Evolutionary conservation across 331 rosid genomes (phyloP).

Genomic region (Malus hybrid): DNA sequence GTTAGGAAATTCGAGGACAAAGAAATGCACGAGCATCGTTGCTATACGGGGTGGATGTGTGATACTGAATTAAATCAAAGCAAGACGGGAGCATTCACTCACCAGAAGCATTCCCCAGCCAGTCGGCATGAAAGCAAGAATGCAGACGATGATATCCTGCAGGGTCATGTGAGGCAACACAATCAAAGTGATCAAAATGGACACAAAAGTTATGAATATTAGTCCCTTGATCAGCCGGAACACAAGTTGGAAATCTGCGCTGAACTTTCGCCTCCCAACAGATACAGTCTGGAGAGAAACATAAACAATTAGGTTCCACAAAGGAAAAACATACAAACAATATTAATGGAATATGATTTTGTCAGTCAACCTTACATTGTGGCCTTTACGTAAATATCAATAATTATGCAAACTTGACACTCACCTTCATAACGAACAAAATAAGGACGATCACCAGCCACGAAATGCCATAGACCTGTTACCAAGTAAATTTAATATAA

Average conservation of each 20-base stretch:
- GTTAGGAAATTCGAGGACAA: neutral
- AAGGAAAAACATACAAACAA: neutral
- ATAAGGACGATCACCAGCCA: constrained; percentile 90
- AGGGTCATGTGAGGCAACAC: constrained; percentile 87
- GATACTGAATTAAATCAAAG: neutral
- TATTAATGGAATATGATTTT: neutral
- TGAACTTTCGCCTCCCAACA: constrained; percentile 91
- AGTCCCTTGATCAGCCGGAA: constrained; percentile 91
- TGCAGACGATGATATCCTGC: constrained; percentile 85
- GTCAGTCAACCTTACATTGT: neutral
- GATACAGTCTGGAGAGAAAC: constrained; percentile 62
- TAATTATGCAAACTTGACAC: constrained; percentile 19
- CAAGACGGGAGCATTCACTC: constrained; percentile 7
- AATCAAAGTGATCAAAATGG: constrained; percentile 77
- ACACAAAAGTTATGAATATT: constrained; percentile 76
- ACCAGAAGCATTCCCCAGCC: constrained; percentile 99
- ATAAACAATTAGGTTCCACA: neutral
- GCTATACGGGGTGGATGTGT: neutral
- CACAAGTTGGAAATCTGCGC: constrained; percentile 92
- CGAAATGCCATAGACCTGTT: constrained; percentile 88
- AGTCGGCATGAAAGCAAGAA: constrained; percentile 99
- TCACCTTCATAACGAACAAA: constrained; percentile 95
- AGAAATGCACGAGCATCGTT: neutral
- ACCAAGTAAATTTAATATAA: constrained; percentile 7
- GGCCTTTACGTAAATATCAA: neutral